These are phyloP conservation scores for Schizonepeta tenuifolia DNA, from an alignment of 257 asterid genomes.

Conservation along the genomic window DNA sequence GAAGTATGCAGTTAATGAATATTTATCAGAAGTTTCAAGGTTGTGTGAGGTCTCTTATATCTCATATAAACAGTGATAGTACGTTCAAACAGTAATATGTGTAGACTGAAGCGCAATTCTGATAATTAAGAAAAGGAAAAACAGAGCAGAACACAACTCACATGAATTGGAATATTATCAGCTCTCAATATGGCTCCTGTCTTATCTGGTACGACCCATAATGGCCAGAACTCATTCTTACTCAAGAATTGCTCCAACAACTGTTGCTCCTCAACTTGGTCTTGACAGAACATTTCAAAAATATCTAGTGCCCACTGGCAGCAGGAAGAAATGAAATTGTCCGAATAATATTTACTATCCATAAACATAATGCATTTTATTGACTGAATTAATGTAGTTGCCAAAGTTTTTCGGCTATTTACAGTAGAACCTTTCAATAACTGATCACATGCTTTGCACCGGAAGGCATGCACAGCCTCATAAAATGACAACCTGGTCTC, in stretches of 20 bases:
- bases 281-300: conserved; percentile 59
- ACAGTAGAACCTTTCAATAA: conserved; percentile 48
- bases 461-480: conserved; percentile 61
- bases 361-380: conserved; percentile 49
- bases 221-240: conserved; percentile 73
- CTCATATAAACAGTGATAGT: neutral
- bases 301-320: conserved; percentile 73
- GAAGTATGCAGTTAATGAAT: neutral
- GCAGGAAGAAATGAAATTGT: conserved; percentile 62
- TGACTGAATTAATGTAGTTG: conserved; percentile 58
- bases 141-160: conserved; percentile 52
- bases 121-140: no score
- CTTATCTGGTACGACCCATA: conserved; percentile 62
- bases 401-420: conserved; percentile 49
- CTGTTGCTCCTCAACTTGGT: conserved; percentile 79
- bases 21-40: neutral
- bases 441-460: conserved; percentile 49
- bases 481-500: conserved; percentile 62
- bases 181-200: conserved; percentile 47
- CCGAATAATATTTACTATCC: conserved; percentile 54
- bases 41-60: neutral
- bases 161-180: conserved; percentile 51
- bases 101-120: no score
- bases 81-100: neutral
- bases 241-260: conserved; percentile 69